Base-by-base conservation (phyloP, 495 filamentous ascomycete genomes). In the Aspergillus incahuasiensis region DNA sequence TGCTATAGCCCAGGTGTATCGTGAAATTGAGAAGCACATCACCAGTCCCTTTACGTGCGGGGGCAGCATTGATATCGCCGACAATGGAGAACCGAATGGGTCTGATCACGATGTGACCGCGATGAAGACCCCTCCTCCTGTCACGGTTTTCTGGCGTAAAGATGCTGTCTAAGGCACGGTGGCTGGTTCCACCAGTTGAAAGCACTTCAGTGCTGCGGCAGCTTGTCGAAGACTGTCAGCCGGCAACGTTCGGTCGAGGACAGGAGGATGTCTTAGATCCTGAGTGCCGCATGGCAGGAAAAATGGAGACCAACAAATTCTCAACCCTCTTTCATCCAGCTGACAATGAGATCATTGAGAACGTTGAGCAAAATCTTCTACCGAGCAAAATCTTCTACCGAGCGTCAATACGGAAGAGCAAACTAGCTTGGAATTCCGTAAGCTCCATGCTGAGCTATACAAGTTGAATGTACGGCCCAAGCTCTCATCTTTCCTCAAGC, bases 251-350 rank as follows among this genome's bases (percentile, higher is more conserved):
- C 61, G 81, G 81, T 0, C 53, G 51, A 32, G 67, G 65, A 0
- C 63, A 73, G 6, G 50, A 77, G 53, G 71, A 81, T 47, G 69
- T 82, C 5, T 54, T 75, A n/a, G 77, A 83, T 55, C 74, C 75
- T 24, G 58, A 54, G 0, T 80, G 81, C 53, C 77, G 81, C 34
- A 77, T 74, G 25, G 82, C 79, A 0, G 64, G 65, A 5, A 79
- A 81, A 62, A 52, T 86, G 9, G 77, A 80, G 15, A 52, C 54
- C 0, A 39, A 60, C 1, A 46, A 59, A 1, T 85, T 85, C 54
- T 63, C 63, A 0, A 75, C 69, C 2, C 75, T 60, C 55, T 81
- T 86, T 62, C 68, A 76, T 55, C 80, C 78, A 0, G 76, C 80
- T n/a, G 68, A 78, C 15, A 64, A 70, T 30, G 79, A 80, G 0